Evolutionary conservation across 2,329 filamentous ascomycete genomes (phyloP).

Genomic region (Aspergillus pseudoviridinutans): DNA sequence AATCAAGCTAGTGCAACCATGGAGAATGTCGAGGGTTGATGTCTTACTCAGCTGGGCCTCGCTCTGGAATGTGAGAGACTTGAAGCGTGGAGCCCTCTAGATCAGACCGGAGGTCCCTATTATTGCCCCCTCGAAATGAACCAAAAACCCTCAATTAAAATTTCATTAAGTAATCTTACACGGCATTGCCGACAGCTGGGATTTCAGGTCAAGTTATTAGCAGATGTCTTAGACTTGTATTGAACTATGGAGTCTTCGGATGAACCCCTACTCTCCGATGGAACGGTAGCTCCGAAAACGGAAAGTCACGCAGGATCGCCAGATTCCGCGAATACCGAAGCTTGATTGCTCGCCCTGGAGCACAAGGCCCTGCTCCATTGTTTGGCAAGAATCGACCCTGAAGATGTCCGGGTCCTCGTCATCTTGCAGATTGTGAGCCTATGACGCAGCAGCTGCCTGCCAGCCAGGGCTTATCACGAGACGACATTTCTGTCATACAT

Average conservation of each 20-base stretch:
- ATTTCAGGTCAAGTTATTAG: not conserved
- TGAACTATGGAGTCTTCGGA: not conserved
- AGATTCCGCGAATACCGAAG: not conserved
- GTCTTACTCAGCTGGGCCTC: not conserved
- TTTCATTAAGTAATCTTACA: not conserved
- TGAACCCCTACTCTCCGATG: slow-evolving; percentile 6
- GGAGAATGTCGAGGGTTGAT: slow-evolving; percentile 14
- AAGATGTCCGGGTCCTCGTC: not conserved
- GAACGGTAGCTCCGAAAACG: slow-evolving; percentile 16
- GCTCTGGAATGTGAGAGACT: slow-evolving; percentile 9
- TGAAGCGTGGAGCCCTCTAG: not conserved
- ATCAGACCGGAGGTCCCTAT: not conserved
- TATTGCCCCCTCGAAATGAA: not conserved
- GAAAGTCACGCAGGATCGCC: slow-evolving; percentile 1
- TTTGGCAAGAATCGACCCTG: not conserved
- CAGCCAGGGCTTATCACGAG: not conserved
- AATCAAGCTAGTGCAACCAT: slow-evolving; percentile 7
- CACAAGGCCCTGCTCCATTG: not conserved
- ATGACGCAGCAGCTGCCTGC: not conserved
- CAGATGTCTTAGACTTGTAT: not conserved
- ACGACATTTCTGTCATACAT: not conserved
- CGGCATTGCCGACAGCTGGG: not conserved
- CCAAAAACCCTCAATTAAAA: not conserved
- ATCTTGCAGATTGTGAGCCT: not conserved
- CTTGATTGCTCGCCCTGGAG: not conserved